A percentile compares a stretch with the other conserved stretches of the same genome.
phyloP scores from a whole-genome alignment of 2,329 filamentous ascomycete species.

The Sporothrix variecibatus region DNA sequence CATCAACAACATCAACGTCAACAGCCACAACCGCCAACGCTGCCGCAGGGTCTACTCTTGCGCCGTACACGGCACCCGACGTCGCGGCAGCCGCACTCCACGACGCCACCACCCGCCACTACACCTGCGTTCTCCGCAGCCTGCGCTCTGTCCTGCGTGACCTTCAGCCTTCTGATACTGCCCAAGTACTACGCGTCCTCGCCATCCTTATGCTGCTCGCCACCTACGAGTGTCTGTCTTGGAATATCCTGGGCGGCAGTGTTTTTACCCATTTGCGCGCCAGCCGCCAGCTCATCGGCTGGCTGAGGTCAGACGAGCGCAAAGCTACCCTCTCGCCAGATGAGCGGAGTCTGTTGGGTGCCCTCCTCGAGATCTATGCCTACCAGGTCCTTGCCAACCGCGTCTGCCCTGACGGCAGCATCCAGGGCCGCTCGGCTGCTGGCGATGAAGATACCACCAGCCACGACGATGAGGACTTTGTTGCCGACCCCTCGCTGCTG shows the following conservation, averaged over 20 bases:
- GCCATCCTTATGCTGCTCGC: slow-evolving; percentile 29
- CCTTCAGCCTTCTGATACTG: slow-evolving; percentile 27
- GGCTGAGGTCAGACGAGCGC: slow-evolving; percentile 32
- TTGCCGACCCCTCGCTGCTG: slow-evolving; percentile 28
- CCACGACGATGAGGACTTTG: slow-evolving; percentile 31
- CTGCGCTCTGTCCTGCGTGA: slow-evolving; percentile 28
- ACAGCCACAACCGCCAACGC: background rate
- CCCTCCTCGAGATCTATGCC: slow-evolving; percentile 31
- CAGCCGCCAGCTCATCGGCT: slow-evolving; percentile 32
- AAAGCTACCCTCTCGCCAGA: slow-evolving; percentile 17
- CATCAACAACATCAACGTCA: background rate
- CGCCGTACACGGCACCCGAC: background rate
- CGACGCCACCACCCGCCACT: slow-evolving; percentile 31
- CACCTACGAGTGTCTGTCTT: slow-evolving; percentile 31
- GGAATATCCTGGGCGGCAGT: slow-evolving; percentile 28
- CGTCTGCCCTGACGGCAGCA: slow-evolving; percentile 26
- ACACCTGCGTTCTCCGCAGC: slow-evolving; percentile 31
- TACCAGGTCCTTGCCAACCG: slow-evolving; percentile 31
- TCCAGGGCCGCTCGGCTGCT: slow-evolving; percentile 19
- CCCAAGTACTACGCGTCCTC: slow-evolving; percentile 30
- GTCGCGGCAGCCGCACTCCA: slow-evolving; percentile 25
- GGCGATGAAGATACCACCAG: slow-evolving; percentile 6
- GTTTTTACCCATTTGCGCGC: slow-evolving; percentile 32
- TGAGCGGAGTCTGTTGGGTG: slow-evolving; percentile 28
- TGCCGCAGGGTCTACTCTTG: background rate